Base-by-base conservation (phyloP, 2,329 filamentous ascomycete genomes). In the Exophiala phaeomuriformis region DNA sequence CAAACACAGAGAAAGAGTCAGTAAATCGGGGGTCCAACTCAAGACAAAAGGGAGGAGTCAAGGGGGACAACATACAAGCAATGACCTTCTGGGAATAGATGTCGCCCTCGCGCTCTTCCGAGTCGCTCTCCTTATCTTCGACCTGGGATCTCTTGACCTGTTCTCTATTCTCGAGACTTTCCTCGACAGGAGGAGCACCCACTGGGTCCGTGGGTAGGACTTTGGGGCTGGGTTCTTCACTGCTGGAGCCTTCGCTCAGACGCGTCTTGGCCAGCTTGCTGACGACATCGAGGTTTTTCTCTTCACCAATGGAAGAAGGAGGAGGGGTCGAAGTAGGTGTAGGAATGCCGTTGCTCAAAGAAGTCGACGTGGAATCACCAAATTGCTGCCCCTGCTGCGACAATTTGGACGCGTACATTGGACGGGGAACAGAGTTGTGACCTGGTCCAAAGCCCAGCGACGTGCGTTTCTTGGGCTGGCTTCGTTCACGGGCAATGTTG, bases 51-150 rank as follows among this genome's bases (percentile, higher is more conserved):
- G 44, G 36, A 7, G 12, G 30, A 49, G 45, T 4, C 5, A 28
- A 43, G 19, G 41, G n/a, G 19, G 10, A 28, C 45, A 51, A 78
- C 83, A 83, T 76, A 85, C 93, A 98, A 65, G 84, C 82, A 68
- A 98, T 76, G 10, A 88, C 90, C 54, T 90, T 88, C 64, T 97
- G 88, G 0, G 91, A 91, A 72, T 95, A 98, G 64, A 98, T 98
- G 68, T 98, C 91, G 47, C 82, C 82, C 70, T 96, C 90, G 7
- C 87, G 81, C 62, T 85, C 83, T 60, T 84, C 81, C 65, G 79
- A 89, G 59, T 85, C 81, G 28, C 81, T 78, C 53, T 85, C 80
- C 43, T 78, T 78, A 64, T 94, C 90, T 67, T 95, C 89, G 2
- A 81, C 79, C 70, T 91, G 85, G 49, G 66, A 80, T 69, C 76